A percentile compares a stretch with the other conserved stretches of the same genome.
phyloP scores from a whole-genome alignment of 2,329 filamentous ascomycete genomes.

The Lizonia empirigonia region DNA sequence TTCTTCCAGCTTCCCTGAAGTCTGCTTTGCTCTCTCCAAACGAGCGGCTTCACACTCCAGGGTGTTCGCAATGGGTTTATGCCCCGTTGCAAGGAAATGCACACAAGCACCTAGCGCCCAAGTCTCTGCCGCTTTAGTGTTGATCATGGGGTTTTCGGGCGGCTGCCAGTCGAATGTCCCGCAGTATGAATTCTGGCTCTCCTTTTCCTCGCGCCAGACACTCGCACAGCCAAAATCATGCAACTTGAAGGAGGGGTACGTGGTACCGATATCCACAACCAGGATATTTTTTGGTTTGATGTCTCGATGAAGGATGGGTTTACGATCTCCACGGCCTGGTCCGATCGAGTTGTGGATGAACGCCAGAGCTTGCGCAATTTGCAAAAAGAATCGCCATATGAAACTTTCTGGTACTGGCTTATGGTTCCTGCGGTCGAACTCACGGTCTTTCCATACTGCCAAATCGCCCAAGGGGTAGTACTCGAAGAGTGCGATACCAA shows the following conservation, averaged over 20 bases:
- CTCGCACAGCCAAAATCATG: slow-evolving; percentile 33
- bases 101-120: slow-evolving; percentile 43
- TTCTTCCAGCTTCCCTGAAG: slow-evolving; percentile 2
- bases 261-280: slow-evolving; percentile 28
- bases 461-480: slow-evolving; percentile 32
- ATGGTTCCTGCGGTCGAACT: slow-evolving; percentile 19
- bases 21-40: not conserved
- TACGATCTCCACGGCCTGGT: slow-evolving; percentile 1
- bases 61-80: slow-evolving; percentile 20
- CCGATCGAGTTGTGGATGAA: slow-evolving; percentile 31
- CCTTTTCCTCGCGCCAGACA: slow-evolving; percentile 1
- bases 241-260: slow-evolving; percentile 36
- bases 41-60: not conserved
- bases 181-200: not conserved
- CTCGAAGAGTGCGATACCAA: slow-evolving; percentile 27
- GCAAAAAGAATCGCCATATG: slow-evolving; percentile 38
- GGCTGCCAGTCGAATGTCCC: slow-evolving; percentile 38
- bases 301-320: slow-evolving; percentile 26
- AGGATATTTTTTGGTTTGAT: slow-evolving; percentile 42
- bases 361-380: slow-evolving; percentile 36
- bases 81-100: slow-evolving; percentile 35
- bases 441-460: slow-evolving; percentile 21
- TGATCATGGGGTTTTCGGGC: slow-evolving; percentile 38
- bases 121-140: slow-evolving; percentile 34
- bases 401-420: slow-evolving; percentile 33